Percentiles rank a stretch among this genome's conserved stretches.
Conservation (phyloP, 2,329 filamentous ascomycete genomes). For the Pestalotiopsis sp. region DNA sequence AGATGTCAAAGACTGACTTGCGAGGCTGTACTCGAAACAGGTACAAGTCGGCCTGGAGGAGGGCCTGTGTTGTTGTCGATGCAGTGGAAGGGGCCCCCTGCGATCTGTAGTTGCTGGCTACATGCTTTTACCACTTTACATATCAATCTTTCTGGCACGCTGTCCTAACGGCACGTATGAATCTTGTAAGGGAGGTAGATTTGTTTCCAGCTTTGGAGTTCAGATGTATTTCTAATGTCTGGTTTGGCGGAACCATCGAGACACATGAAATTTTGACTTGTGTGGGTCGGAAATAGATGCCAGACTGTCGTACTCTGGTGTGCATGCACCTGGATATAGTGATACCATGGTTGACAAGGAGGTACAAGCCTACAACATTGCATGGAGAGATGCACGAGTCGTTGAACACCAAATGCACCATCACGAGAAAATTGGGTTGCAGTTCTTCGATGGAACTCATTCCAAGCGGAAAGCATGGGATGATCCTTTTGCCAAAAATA, state of each 20-base stretch:
- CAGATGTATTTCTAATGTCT: not conserved
- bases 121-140: not conserved
- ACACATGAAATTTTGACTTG: not conserved
- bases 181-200: not conserved
- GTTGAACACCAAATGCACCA: conserved; percentile 1
- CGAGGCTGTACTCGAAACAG: conserved; percentile 32
- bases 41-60: not conserved
- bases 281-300: not conserved
- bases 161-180: not conserved
- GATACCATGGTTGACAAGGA: not conserved
- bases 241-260: not conserved
- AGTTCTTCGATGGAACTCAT: not conserved
- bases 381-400: not conserved
- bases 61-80: not conserved
- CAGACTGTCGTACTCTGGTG: not conserved
- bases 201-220: not conserved
- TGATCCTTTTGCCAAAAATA: not conserved
- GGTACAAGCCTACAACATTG: not conserved
- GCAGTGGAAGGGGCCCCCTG: not conserved
- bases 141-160: not conserved
- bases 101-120: not conserved
- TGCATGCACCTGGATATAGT: not conserved
- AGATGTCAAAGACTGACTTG: conserved; percentile 16
- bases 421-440: conserved; percentile 1
- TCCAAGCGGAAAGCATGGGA: not conserved